These are phyloP conservation scores for Pythium pectinolyticum DNA, from an alignment of 352 stramenopile species.

Conservation along the genomic window DNA sequence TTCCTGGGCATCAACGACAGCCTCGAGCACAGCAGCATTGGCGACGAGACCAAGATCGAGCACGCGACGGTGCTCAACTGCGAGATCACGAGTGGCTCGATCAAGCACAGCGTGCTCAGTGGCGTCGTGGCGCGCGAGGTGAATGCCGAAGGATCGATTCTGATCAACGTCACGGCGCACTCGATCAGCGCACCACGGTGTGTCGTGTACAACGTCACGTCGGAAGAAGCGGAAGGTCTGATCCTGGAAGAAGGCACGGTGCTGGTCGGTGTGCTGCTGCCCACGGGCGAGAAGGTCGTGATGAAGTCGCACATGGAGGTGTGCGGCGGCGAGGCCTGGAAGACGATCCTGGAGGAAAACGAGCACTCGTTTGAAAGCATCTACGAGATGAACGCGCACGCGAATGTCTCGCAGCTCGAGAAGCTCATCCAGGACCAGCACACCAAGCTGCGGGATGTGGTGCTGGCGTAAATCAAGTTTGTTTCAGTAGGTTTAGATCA, in stretches of 20 bases:
- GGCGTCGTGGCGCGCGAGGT: conserved; percentile 90
- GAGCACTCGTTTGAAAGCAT: conserved; percentile 95
- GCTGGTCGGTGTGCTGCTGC: conserved; percentile 92
- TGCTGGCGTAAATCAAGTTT: conserved; percentile 50
- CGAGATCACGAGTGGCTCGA: conserved; percentile 62
- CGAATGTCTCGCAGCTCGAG: conserved; percentile 84
- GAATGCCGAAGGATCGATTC: conserved; percentile 93
- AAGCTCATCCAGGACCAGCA: conserved; percentile 86
- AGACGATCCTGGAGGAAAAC: conserved; percentile 91
- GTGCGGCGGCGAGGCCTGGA: conserved; percentile 94
- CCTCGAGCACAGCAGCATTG: conserved; percentile 76
- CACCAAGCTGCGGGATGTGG: conserved; percentile 68
- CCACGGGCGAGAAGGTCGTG: conserved; percentile 90
- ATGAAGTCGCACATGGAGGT: conserved; percentile 92
- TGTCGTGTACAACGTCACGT: conserved; percentile 98
- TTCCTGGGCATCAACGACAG: conserved; percentile 83
- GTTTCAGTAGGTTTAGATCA: conserved; percentile 26
- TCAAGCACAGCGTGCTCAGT: conserved; percentile 86
- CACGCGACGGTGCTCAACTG: conserved; percentile 80
- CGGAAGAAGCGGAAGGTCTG: conserved; percentile 87
- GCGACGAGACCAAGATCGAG: conserved; percentile 53
- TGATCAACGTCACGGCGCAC: conserved; percentile 97
- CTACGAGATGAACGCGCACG: conserved; percentile 91
- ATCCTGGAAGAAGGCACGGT: conserved; percentile 92
- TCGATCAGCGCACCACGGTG: conserved; percentile 94